Evolutionary conservation across 2,329 filamentous ascomycete species (phyloP).

Genomic region (Nemania diffusa): DNA sequence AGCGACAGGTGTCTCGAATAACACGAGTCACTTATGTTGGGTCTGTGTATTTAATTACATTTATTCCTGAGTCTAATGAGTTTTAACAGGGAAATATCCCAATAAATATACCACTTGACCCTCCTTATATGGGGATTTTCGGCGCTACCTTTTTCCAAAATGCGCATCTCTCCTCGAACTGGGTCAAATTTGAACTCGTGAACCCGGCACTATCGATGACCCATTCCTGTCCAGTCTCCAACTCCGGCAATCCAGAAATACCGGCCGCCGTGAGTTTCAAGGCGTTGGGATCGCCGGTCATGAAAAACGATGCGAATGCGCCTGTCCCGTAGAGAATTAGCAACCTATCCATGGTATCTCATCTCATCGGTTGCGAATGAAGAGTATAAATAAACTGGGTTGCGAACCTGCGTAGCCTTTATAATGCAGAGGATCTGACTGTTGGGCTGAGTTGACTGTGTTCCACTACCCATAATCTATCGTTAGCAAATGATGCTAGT

Average conservation of each 20-base stretch:
- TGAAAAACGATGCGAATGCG: constrained; percentile 69
- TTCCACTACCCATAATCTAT: constrained; percentile 61
- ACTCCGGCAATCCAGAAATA: constrained; percentile 57
- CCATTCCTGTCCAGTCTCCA: constrained; percentile 59
- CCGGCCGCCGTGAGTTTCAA: constrained; percentile 62
- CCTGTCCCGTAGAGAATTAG: constrained; percentile 51
- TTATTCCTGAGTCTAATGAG: not conserved
- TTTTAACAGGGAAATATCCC: no score
- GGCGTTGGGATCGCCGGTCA: constrained; percentile 67
- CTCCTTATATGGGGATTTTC: constrained; percentile 57
- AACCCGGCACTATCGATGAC: constrained; percentile 61
- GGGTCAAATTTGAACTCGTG: constrained; percentile 50
- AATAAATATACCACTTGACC: not conserved
- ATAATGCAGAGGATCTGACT: constrained; percentile 64
- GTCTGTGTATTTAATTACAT: not conserved
- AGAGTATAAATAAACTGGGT: not conserved
- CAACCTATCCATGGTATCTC: not conserved
- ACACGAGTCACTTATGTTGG: no score
- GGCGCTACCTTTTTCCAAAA: constrained; percentile 63
- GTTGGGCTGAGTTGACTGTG: constrained; percentile 62
- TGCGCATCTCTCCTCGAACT: constrained; percentile 59
- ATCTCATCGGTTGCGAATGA: not conserved
- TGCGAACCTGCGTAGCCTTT: constrained; percentile 56
- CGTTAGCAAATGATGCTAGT: constrained; percentile 11
- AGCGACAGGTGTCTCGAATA: no score